phyloP scores from a whole-genome alignment of 495 filamentous ascomycete species.

The Evansstolkia leycettana region DNA sequence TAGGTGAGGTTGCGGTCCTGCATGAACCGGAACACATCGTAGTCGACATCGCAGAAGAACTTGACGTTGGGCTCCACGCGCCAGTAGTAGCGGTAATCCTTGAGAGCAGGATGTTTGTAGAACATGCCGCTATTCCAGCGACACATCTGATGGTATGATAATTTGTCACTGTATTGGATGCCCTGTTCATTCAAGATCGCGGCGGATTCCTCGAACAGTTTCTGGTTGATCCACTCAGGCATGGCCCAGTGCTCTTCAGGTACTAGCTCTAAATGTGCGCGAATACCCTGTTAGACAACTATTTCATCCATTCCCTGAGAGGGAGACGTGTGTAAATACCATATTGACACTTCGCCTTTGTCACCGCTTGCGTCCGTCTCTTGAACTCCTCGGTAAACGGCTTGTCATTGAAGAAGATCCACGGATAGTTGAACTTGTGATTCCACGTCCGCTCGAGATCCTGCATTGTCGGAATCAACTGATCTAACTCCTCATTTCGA shows the following conservation, averaged over 20 bases:
- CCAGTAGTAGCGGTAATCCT: slow-evolving; percentile 86
- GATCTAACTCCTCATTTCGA: slow-evolving; percentile 75
- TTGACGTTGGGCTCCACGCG: slow-evolving; percentile 97
- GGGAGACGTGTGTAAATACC: slow-evolving; percentile 37
- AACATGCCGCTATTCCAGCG: slow-evolving; percentile 98
- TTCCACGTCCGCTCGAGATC: slow-evolving; percentile 96
- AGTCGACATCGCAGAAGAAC: slow-evolving; percentile 98
- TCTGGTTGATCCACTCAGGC: slow-evolving; percentile 82
- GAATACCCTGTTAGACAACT: no score
- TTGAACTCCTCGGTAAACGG: slow-evolving; percentile 93
- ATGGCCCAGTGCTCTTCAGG: slow-evolving; percentile 91
- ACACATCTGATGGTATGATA: slow-evolving; percentile 98
- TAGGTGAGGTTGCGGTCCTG: slow-evolving; percentile 95
- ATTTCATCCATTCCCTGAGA: not conserved
- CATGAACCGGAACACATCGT: slow-evolving; percentile 98
- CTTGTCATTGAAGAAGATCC: slow-evolving; percentile 97
- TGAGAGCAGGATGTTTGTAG: slow-evolving; percentile 87
- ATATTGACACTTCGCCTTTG: slow-evolving; percentile 75
- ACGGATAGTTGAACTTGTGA: slow-evolving; percentile 98
- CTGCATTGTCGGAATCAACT: slow-evolving; percentile 73
- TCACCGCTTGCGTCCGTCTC: slow-evolving; percentile 56
- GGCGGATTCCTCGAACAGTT: slow-evolving; percentile 74
- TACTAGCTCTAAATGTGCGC: slow-evolving; percentile 51
- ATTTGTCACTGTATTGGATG: slow-evolving; percentile 76
- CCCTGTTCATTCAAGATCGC: slow-evolving; percentile 70